phyloP scores from a whole-genome alignment of 139 green algal species.

The Chlamydomonas applanata region DNA sequence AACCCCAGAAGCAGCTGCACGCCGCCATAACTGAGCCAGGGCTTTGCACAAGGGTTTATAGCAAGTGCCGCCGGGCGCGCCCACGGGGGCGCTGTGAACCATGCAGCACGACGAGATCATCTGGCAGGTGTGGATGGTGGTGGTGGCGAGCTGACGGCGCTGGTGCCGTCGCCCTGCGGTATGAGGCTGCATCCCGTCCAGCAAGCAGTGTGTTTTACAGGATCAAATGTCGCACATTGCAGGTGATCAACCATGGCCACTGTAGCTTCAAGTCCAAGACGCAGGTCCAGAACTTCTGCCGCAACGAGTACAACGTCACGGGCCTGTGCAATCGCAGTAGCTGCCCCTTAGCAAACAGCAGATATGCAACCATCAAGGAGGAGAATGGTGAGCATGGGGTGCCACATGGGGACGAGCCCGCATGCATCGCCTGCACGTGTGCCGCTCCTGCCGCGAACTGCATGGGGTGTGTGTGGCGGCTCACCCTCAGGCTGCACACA shows the following conservation, averaged over 20 bases:
- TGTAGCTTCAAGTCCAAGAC: conserved; percentile 95
- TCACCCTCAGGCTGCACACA: no score
- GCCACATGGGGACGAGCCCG: neutral
- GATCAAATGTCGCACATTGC: conserved; percentile 16
- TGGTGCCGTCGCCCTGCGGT: neutral
- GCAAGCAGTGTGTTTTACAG: neutral
- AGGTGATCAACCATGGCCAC: conserved; percentile 95
- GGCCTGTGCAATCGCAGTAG: conserved; percentile 90
- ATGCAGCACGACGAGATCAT: conserved; percentile 91
- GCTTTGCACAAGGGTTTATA: no score
- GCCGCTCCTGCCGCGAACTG: no score
- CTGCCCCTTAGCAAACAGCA: conserved; percentile 95
- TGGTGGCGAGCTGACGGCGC: neutral
- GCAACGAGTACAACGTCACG: conserved; percentile 98
- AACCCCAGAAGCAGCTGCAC: no score
- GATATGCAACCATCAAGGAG: conserved; percentile 91
- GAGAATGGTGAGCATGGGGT: conserved; percentile 49
- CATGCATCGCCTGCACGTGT: conserved; percentile 7
- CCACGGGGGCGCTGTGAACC: no score
- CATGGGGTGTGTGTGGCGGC: no score
- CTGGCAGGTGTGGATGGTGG: conserved; percentile 61
- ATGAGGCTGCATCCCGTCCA: neutral
- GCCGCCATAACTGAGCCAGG: no score
- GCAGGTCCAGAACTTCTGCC: conserved; percentile 93
- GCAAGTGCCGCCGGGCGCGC: no score